Base-by-base conservation (phyloP, 441 rosid genomes). In the Populus trichocarpa region DNA sequence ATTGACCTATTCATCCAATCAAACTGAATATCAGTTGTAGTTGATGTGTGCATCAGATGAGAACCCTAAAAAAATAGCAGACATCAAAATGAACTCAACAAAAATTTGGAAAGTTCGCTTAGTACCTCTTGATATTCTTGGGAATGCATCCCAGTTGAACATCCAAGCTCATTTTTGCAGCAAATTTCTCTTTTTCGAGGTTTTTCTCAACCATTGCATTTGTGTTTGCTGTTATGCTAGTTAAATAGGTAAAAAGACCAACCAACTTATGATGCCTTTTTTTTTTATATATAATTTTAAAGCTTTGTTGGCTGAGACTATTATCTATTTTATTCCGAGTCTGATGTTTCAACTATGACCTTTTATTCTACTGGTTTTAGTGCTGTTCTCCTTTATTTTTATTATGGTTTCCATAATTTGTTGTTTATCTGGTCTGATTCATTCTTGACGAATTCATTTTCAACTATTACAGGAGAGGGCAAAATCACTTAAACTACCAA, bases 401-500 rank as follows among this genome's bases (percentile, higher is more conserved):
- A 8, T 46, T 65, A 22, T 2, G 61, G 36, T 33, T 59, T 73
- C 13, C 6, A 40, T 72, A 22, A 69, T 64, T 10, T 8, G 20
- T 71, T 30, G 8, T 75, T 76, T 69, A 32, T 76, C n/a, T 69
- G 46, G 66, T 66, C 30, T 67, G 65, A 32, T 57, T 33, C 20
- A 57, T 30, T 69, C 35, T 50, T 71, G 6, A 75, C 70, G 25
- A 74, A n/a, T 20, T 71, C 69, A 25, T 32, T 78, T 65, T 57
- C 59, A 78, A 80, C 74, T 82, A 77, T 80, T 71, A 36, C 93
- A 95, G 99, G 97, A 90, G 78, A 92, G 89, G 83, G 98, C 97
- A 36, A 92, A 90, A 85, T 86, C 90, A 59, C 91, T 96, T 76
- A 90, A 91, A 66, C 76, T 96, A 80, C 98, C 97, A 23, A 94